phyloP scores from a whole-genome alignment of 768 basidiomycete genomes.

The Lentinula detonsa region DNA sequence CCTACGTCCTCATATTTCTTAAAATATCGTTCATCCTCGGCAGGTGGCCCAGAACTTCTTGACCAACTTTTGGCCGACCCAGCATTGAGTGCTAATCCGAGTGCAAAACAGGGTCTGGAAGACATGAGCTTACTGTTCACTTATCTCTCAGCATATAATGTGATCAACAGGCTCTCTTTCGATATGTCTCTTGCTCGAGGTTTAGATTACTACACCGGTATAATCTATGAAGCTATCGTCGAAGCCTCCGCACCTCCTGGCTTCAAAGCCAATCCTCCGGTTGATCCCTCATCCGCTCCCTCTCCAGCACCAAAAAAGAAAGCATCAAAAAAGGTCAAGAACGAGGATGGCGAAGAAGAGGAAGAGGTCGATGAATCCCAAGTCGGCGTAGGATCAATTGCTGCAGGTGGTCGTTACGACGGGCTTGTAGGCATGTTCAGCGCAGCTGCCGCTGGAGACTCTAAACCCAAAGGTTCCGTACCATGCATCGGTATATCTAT shows the following conservation, averaged over 20 bases:
- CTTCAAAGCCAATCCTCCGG: slow-evolving; percentile 34
- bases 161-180: slow-evolving; percentile 84
- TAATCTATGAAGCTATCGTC: slow-evolving; percentile 95
- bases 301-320: slow-evolving; percentile 13
- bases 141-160: slow-evolving; percentile 74
- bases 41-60: slow-evolving; percentile 78
- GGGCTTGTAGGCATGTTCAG: slow-evolving; percentile 89
- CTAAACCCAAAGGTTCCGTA: slow-evolving; percentile 60
- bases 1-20: not conserved
- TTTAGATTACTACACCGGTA: slow-evolving; percentile 96
- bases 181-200: slow-evolving; percentile 97
- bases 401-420: slow-evolving; percentile 97
- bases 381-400: slow-evolving; percentile 97
- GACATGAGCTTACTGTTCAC: slow-evolving; percentile 87
- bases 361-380: slow-evolving; percentile 90
- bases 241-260: slow-evolving; percentile 92
- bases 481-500: slow-evolving; percentile 93
- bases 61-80: slow-evolving; percentile 60
- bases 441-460: slow-evolving; percentile 70
- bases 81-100: slow-evolving; percentile 59
- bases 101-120: slow-evolving; percentile 73
- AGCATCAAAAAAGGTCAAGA: slow-evolving; percentile 39
- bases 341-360: slow-evolving; percentile 45
- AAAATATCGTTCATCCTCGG: not conserved
- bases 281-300: slow-evolving; percentile 3